phyloP scores from a whole-genome alignment of 2,329 filamentous ascomycete species.

The Botrytis squamosa region DNA sequence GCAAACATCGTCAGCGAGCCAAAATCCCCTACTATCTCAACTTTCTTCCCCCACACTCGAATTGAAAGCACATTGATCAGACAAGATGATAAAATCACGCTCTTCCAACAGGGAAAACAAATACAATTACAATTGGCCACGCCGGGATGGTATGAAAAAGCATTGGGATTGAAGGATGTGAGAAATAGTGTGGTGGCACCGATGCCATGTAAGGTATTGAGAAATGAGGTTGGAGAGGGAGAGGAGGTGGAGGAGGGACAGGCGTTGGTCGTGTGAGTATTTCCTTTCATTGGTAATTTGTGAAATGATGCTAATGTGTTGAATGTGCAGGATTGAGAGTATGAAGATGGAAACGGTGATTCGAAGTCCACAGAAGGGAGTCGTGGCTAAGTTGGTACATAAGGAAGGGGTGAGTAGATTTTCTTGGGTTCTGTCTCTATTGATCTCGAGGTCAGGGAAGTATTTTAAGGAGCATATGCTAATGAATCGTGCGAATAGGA shows the following conservation, averaged over 20 bases:
- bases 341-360: slow-evolving; percentile 93
- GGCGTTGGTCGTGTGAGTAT: slow-evolving; percentile 73
- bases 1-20: slow-evolving; percentile 48
- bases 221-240: slow-evolving; percentile 83
- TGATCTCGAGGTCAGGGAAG: no score
- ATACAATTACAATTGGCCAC: slow-evolving; percentile 56
- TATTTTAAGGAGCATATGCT: neutral
- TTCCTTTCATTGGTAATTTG: slow-evolving; percentile 26
- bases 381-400: slow-evolving; percentile 71
- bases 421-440: neutral
- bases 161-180: slow-evolving; percentile 76
- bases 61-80: slow-evolving; percentile 75
- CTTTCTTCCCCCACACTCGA: slow-evolving; percentile 79
- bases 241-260: slow-evolving; percentile 81
- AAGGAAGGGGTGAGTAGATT: slow-evolving; percentile 66
- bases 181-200: slow-evolving; percentile 83
- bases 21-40: slow-evolving; percentile 54
- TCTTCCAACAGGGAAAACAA: slow-evolving; percentile 71
- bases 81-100: slow-evolving; percentile 61
- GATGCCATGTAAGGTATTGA: slow-evolving; percentile 96
- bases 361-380: slow-evolving; percentile 69
- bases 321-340: slow-evolving; percentile 63
- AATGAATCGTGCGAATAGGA: slow-evolving; percentile 49
- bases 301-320: slow-evolving; percentile 32
- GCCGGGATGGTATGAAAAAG: slow-evolving; percentile 84